phyloP scores from a whole-genome alignment of 352 stramenopile genomes.

The Elongisporangium undulatum region DNA sequence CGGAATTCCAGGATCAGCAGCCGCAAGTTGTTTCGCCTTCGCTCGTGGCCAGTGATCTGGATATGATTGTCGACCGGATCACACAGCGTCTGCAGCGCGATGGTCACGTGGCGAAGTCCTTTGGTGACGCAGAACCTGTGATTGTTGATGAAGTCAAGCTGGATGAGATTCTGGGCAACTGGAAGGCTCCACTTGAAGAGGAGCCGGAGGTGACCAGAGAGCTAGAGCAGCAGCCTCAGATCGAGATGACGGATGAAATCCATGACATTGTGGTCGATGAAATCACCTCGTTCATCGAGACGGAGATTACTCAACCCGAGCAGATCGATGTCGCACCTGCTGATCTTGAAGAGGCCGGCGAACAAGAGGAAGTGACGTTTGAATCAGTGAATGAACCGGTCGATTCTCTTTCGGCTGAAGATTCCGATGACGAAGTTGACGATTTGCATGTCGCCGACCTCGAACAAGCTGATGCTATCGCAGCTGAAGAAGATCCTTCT shows the following conservation, averaged over 20 bases:
- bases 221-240: not conserved
- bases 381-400: not conserved
- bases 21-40: not conserved
- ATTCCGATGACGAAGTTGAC: not conserved
- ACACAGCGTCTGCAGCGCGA: conserved; percentile 10
- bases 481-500: not conserved
- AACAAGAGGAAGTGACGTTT: not conserved
- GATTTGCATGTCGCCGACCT: not conserved
- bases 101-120: not conserved
- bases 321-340: not conserved
- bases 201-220: not conserved
- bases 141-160: not conserved
- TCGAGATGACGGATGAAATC: not conserved
- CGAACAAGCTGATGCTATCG: not conserved
- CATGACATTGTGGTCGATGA: not conserved
- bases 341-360: not conserved
- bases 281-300: not conserved
- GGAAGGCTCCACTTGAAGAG: not conserved
- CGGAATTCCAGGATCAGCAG: conserved; percentile 11
- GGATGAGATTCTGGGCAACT: not conserved
- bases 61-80: conserved; percentile 16
- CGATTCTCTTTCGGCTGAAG: not conserved
- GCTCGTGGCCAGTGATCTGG: conserved; percentile 12
- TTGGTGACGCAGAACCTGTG: not conserved
- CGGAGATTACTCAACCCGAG: not conserved